phyloP scores from a whole-genome alignment of 345 rosid genomes.

The Lepidium africanum region DNA sequence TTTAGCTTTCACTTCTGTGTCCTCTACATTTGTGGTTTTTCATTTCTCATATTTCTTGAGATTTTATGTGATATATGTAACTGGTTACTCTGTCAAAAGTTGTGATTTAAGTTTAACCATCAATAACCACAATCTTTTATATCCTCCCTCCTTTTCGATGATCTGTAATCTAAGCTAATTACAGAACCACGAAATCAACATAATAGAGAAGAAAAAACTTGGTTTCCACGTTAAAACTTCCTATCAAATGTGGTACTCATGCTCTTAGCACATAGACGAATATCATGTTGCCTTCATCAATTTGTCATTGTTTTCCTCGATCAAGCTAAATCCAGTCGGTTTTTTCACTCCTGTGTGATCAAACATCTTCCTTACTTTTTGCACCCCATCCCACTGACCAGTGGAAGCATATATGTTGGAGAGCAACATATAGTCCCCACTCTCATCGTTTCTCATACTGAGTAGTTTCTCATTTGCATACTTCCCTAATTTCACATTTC shows the following conservation, averaged over 20 bases:
- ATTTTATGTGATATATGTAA: constrained; percentile 5
- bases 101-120: neutral
- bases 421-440: constrained; percentile 63
- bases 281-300: constrained; percentile 17
- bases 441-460: constrained; percentile 37
- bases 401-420: constrained; percentile 57
- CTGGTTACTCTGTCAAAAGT: neutral
- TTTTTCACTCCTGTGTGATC: constrained; percentile 51
- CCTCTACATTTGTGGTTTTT: neutral
- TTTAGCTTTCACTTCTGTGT: constrained; percentile 1
- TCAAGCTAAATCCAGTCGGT: constrained; percentile 43
- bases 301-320: constrained; percentile 39
- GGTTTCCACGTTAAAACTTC: neutral
- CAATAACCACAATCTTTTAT: neutral
- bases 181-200: neutral
- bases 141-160: neutral
- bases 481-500: constrained; percentile 49
- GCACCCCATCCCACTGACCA: constrained; percentile 57
- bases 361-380: constrained; percentile 57
- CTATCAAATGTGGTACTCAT: neutral
- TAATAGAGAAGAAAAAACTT: neutral
- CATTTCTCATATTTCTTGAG: neutral
- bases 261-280: neutral
- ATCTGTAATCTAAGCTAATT: neutral
- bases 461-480: constrained; percentile 48